Conservation (phyloP, 163 green algal genomes). For the Trebouxia gelatinosa region DNA sequence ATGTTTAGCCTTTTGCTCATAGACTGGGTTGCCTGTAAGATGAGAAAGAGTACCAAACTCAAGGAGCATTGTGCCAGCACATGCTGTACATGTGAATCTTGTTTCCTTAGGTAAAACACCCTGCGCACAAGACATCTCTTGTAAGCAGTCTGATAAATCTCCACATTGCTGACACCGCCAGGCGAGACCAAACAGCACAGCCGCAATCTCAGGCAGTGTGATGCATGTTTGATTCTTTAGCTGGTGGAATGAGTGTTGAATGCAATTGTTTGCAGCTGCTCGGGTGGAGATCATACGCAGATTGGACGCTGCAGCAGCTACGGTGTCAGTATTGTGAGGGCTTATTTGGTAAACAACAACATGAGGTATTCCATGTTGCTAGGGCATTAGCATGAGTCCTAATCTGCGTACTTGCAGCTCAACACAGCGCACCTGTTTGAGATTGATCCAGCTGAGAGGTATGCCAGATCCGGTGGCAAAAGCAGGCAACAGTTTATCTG, state of each 20-base stretch:
- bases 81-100: slow-evolving; percentile 83
- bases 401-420: too few relatives aligned
- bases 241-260: neutral
- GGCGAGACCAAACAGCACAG: too few relatives aligned
- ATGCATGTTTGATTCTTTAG: neutral
- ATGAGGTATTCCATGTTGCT: too few relatives aligned
- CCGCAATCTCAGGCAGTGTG: slow-evolving; percentile 3
- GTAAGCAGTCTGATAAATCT: too few relatives aligned
- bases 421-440: slow-evolving; percentile 50
- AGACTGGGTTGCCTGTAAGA: slow-evolving; percentile 66
- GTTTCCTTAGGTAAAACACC: slow-evolving; percentile 55
- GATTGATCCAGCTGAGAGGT: slow-evolving; percentile 79
- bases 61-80: slow-evolving; percentile 88
- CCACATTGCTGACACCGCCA: too few relatives aligned
- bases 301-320: too few relatives aligned
- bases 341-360: too few relatives aligned
- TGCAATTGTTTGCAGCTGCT: neutral
- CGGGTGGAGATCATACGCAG: too few relatives aligned
- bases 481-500: slow-evolving; percentile 77
- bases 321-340: too few relatives aligned
- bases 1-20: slow-evolving; percentile 49
- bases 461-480: slow-evolving; percentile 87
- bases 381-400: too few relatives aligned
- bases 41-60: slow-evolving; percentile 83
- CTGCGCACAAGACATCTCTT: too few relatives aligned